These are phyloP conservation scores for Brassica cretica DNA, from an alignment of 345 rosid genomes.

Conservation along the genomic window DNA sequence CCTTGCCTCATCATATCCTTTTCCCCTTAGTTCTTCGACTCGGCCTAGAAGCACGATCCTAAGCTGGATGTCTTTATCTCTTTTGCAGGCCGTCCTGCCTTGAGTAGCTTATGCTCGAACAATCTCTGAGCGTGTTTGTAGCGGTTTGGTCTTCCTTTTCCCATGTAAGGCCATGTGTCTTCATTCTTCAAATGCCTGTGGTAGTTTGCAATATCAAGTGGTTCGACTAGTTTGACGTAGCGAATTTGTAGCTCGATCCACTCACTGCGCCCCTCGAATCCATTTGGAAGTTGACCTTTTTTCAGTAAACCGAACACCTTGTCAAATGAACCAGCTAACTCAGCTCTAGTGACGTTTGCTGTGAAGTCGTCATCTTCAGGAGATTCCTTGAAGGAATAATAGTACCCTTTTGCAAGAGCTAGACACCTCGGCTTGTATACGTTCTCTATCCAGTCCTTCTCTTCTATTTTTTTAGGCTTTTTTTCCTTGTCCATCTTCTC, in stretches of 20 bases:
- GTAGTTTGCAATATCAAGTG: slow-evolving; percentile 78
- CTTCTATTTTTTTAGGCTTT: neutral
- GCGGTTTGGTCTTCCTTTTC: slow-evolving; percentile 62
- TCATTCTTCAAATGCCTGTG: slow-evolving; percentile 69
- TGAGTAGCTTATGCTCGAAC: slow-evolving; percentile 47
- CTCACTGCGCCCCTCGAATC: slow-evolving; percentile 44
- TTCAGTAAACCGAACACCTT: slow-evolving; percentile 64
- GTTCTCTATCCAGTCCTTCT: slow-evolving; percentile 15
- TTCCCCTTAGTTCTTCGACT: slow-evolving; percentile 65
- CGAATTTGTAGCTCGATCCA: slow-evolving; percentile 52
- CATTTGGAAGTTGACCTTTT: slow-evolving; percentile 61
- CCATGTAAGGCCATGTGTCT: slow-evolving; percentile 75
- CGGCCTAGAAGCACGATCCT: slow-evolving; percentile 75
- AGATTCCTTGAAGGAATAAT: slow-evolving; percentile 61
- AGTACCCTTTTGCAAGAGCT: slow-evolving; percentile 48
- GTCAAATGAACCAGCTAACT: slow-evolving; percentile 69
- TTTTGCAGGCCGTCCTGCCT: slow-evolving; percentile 1
- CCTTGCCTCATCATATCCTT: slow-evolving; percentile 13
- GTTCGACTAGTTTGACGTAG: slow-evolving; percentile 62
- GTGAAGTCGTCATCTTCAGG: slow-evolving; percentile 46
- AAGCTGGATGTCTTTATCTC: neutral
- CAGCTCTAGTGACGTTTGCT: slow-evolving; percentile 69
- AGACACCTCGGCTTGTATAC: slow-evolving; percentile 44
- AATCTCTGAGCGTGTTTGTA: slow-evolving; percentile 61
- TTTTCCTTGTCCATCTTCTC: neutral